A percentile compares a stretch with the other conserved stretches of the same genome.
These are phyloP conservation scores for Oryza meyeriana DNA, from an alignment of 176 grass and related monocot species.

Conservation along the genomic window DNA sequence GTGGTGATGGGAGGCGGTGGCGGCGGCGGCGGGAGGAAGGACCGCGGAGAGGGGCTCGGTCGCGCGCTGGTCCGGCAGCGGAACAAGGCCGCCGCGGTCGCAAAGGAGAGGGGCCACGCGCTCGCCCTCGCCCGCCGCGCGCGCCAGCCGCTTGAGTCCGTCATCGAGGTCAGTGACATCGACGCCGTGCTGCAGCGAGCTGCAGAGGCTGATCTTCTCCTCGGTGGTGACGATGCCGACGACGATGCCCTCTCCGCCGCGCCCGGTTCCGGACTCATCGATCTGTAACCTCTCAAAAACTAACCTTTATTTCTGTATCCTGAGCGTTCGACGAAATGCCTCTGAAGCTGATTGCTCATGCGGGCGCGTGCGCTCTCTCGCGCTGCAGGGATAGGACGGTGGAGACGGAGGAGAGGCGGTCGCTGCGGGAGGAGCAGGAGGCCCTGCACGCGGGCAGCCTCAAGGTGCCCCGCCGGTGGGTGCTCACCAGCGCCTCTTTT, in stretches of 20 bases:
- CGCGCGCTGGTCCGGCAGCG: constrained; percentile 54
- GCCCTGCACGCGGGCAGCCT: constrained; percentile 57
- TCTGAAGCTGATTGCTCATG: neutral
- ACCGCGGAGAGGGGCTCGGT: constrained; percentile 48
- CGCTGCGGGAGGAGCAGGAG: constrained; percentile 58
- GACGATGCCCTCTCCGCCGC: neutral
- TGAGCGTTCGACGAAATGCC: neutral
- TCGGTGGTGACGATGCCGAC: neutral
- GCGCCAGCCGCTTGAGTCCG: constrained; percentile 54
- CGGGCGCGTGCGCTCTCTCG: neutral
- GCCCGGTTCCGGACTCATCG: constrained; percentile 33
- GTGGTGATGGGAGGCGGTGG: neutral
- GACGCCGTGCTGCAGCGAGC: constrained; percentile 53
- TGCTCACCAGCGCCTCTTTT: neutral
- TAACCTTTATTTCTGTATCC: neutral
- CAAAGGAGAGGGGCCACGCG: constrained; percentile 60
- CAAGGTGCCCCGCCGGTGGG: constrained; percentile 64
- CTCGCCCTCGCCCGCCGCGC: constrained; percentile 38
- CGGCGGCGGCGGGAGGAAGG: constrained; percentile 43
- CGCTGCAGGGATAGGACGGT: constrained; percentile 40
- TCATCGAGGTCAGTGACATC: constrained; percentile 75
- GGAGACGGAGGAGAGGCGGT: constrained; percentile 39
- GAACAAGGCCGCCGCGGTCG: constrained; percentile 45
- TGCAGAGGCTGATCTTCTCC: constrained; percentile 35
- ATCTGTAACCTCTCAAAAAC: constrained; percentile 29